Percentiles rank a stretch among this genome's conserved stretches.
Conservation (phyloP, 2,329 filamentous ascomycete genomes). For the Tolypocladium capitatum region DNA sequence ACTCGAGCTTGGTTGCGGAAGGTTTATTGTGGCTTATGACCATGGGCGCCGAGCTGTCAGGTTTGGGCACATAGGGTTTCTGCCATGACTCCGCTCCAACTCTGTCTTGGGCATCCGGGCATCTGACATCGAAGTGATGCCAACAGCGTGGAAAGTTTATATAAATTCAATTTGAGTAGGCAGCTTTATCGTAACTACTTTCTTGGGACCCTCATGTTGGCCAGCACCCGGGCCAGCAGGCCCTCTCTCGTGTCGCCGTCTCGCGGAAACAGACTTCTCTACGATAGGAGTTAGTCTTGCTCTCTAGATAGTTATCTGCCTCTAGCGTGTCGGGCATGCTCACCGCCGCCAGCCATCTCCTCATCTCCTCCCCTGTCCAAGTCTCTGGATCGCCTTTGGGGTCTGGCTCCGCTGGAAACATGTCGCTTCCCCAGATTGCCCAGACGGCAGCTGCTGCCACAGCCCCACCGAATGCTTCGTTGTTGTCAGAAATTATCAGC, state of each 20-base stretch:
- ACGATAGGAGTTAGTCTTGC: neutral
- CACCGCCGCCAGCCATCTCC: constrained; percentile 70
- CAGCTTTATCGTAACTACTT: neutral
- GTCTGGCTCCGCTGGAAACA: constrained; percentile 65
- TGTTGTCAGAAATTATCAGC: neutral
- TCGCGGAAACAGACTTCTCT: constrained; percentile 35
- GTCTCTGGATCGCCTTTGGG: constrained; percentile 57
- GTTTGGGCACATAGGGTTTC: no score
- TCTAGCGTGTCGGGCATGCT: constrained; percentile 18
- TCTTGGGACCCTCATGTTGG: constrained; percentile 32
- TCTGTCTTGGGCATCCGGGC: neutral
- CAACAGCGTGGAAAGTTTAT: neutral
- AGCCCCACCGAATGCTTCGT: constrained; percentile 61
- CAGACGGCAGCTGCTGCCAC: constrained; percentile 71
- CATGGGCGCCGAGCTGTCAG: no score
- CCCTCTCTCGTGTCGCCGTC: constrained; percentile 29
- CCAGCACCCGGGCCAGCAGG: constrained; percentile 30
- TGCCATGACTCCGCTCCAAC: no score
- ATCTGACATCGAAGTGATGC: neutral
- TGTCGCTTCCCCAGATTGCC: constrained; percentile 73
- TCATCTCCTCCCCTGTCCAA: constrained; percentile 73
- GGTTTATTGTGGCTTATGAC: neutral
- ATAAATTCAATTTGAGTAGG: no score
- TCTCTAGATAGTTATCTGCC: neutral
- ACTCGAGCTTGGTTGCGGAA: constrained; percentile 5